Evolutionary conservation across 352 stramenopile species (phyloP), one percentile per base, ranked within the genome.

Genomic region (Phytophthora podocarpi): DNA sequence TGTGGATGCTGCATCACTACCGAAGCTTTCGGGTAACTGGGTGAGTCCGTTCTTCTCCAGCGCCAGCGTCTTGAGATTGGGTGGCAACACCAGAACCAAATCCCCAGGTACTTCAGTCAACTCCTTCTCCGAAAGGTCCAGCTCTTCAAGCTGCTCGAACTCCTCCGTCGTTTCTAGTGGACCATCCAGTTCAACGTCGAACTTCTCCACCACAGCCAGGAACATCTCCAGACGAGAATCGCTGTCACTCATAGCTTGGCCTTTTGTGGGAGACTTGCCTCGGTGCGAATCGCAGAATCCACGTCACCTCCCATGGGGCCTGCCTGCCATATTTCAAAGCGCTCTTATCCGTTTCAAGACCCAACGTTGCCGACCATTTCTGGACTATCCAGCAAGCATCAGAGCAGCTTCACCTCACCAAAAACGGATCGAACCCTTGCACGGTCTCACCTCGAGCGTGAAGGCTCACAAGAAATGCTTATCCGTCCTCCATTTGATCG

Each of bases 121-220:
- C 1, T 77, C 78, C 46, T 94, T 96, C 30, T 92, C 82, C 4
- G 80, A 95, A 32, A 96, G 32, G 28, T 96, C 87, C 0, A 96
- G 71, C 57, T 96, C 87, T 45, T 94, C 83, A 32, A 96, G 59
- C 24, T 80, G 68, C 0, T 89, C 72, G 16, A 92, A 83, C 21
- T 90, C 85, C 28, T 85, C 74, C 5, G 74, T 35, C 8, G 77
- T 82, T 59, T 89, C 77, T 11, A 90, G 64, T 0, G 74, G 61
- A 72, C 93, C 73, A 21, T 91, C 78, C 24, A 96, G 43, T 0
- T 93, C 85, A 31, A 95, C 65, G 36, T 79, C 66, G 59, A 85
- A 83, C 52, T 84, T 87, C 51, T 90, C 76, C n/a, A 90, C 69
- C 40, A 85, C 78, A 30, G 72, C 70, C 45, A 78, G 59, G 59